Evolutionary conservation across 805 yeast genomes (phyloP).

Genomic region (Suhomyces emberorum): DNA sequence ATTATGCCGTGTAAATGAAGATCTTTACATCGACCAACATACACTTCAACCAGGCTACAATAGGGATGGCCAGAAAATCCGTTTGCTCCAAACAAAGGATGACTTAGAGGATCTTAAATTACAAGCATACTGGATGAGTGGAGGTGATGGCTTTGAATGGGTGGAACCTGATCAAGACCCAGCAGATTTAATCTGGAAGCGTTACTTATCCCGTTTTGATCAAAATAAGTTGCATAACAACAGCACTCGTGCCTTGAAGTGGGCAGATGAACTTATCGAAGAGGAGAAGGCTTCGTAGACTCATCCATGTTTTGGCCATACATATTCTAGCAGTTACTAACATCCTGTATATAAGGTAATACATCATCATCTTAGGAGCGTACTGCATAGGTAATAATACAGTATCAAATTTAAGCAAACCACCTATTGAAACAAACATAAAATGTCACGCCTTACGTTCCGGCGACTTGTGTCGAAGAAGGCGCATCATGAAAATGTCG

Average conservation of each 20-base stretch:
- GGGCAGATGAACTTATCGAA: constrained; percentile 41
- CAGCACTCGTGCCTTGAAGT: constrained; percentile 23
- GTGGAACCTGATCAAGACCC: constrained; percentile 90
- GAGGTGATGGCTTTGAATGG: constrained; percentile 88
- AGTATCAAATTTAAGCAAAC: no score
- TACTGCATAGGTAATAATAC: no score
- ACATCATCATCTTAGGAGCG: no score
- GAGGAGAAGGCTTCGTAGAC: constrained; percentile 2
- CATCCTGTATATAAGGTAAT: no score
- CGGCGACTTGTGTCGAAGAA: constrained; percentile 1
- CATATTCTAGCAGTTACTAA: no score
- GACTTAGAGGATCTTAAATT: constrained; percentile 62
- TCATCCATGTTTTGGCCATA: no score
- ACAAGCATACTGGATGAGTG: constrained; percentile 83
- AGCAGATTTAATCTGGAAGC: constrained; percentile 53
- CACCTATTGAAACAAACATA: no score
- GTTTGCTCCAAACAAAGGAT: constrained; percentile 39
- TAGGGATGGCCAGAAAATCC: constrained; percentile 36
- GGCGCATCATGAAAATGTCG: constrained; percentile 12
- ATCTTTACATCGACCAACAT: constrained; percentile 17
- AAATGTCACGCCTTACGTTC: not conserved
- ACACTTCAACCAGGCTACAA: constrained; percentile 33
- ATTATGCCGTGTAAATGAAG: constrained; percentile 32
- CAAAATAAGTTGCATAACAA: constrained; percentile 15
- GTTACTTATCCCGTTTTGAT: constrained; percentile 24